A percentile compares a stretch with the other conserved stretches of the same genome.
phyloP scores from a whole-genome alignment of 371 early-diverging fungal genomes.

The Mucor lusitanicus region DNA sequence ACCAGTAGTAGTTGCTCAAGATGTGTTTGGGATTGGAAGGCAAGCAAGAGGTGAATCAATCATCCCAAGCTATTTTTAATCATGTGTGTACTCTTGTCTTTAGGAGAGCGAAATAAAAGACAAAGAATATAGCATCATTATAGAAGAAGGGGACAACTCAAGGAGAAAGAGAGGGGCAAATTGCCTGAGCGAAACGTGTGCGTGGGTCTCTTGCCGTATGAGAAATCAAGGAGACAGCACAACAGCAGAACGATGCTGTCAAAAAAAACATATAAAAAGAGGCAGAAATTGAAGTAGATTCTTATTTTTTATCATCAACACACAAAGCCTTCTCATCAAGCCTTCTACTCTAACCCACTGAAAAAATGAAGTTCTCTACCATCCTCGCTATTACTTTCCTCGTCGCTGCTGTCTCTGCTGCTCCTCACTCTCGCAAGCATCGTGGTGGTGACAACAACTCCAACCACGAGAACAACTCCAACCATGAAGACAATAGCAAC shows the following conservation, averaged over 20 bases:
- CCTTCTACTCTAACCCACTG: not conserved
- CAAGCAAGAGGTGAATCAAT: too few species aligned
- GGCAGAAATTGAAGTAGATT: not conserved
- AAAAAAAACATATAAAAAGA: not conserved
- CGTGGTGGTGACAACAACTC: not conserved
- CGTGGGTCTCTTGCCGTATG: not conserved
- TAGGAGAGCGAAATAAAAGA: not conserved
- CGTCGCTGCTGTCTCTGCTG: slow-evolving; percentile 22
- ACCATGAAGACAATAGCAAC: not conserved
- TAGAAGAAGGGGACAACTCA: not conserved
- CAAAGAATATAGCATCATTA: not conserved
- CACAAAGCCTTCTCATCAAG: not conserved
- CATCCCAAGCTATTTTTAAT: not conserved
- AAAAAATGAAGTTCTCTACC: slow-evolving; percentile 34
- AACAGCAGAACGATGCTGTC: not conserved
- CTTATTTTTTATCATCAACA: not conserved
- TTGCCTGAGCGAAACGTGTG: not conserved
- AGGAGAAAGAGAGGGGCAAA: not conserved
- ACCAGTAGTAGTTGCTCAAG: too few species aligned
- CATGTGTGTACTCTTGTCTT: not conserved
- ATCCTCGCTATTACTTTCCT: slow-evolving; percentile 28
- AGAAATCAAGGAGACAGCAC: not conserved
- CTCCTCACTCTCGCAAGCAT: slow-evolving; percentile 12
- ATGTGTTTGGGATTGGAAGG: too few species aligned
- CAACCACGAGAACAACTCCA: not conserved